These are phyloP conservation scores for Linum lewisii DNA, from an alignment of 345 rosid species.

Conservation along the genomic window DNA sequence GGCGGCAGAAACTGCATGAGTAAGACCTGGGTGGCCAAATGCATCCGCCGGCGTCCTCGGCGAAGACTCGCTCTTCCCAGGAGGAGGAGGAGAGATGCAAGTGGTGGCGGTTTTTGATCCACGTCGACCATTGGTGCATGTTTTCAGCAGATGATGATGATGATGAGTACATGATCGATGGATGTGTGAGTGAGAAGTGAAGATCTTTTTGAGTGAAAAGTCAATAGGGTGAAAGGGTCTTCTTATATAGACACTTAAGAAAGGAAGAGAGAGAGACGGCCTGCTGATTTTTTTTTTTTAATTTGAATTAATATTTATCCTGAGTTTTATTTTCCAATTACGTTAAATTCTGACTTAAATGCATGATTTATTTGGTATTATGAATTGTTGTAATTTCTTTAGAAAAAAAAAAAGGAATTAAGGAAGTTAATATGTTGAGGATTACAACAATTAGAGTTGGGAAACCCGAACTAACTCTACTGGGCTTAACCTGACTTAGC, in stretches of 20 bases:
- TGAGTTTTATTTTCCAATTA: not conserved
- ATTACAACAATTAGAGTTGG: too few species aligned
- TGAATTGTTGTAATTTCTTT: too few species aligned
- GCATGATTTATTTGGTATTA: too few species aligned
- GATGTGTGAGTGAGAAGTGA: not conserved
- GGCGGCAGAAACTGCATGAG: constrained; percentile 2
- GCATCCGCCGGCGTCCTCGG: constrained; percentile 3
- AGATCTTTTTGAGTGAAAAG: not conserved
- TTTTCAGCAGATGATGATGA: not conserved
- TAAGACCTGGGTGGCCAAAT: constrained; percentile 10
- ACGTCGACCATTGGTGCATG: constrained; percentile 29
- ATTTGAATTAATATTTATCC: too few species aligned
- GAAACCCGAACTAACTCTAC: too few species aligned
- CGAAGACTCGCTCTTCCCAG: not conserved
- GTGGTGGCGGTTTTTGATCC: constrained; percentile 22
- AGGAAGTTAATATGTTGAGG: too few species aligned
- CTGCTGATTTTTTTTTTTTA: too few species aligned
- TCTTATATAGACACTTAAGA: too few species aligned
- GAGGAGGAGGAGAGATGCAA: constrained; percentile 1
- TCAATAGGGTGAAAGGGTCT: not conserved
- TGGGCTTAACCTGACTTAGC: too few species aligned
- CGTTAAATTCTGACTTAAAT: not conserved
- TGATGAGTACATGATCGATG: not conserved
- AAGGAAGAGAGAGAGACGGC: not conserved
- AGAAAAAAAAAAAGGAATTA: too few species aligned